Evolutionary conservation across 495 filamentous ascomycete species (phyloP), one percentile per base, ranked within the genome.

Genomic region (Lineolata rhizophorae): DNA sequence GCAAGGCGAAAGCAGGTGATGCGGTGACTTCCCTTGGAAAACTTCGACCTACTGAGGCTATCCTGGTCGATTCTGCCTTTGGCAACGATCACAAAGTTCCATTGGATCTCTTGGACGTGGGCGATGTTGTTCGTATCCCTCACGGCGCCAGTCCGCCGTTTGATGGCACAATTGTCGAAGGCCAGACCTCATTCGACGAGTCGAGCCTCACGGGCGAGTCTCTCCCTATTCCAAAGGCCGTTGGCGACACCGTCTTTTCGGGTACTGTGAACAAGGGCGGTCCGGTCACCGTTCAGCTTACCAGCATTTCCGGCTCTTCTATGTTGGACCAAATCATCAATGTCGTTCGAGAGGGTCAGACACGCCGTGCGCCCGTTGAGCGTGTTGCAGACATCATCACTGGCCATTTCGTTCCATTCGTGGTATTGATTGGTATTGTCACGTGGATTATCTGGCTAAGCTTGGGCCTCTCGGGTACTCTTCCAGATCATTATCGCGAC

Each of bases 301-400:
- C 75, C 0, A 70, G 72, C 9, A 54, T 72, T 13, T 63, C 68
- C 0, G 82, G 85, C 1, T 60, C 70, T 18, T 91, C 83, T 2
- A 82, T 95, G 77, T 60, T 95, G 19, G 85, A 95, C 47, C 70
- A 81, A 35, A 92, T 95, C 43, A 80, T 95, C 37, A 60, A 67
- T 14, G 77, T 82, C 17, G 81, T 95, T 8, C 73, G 85, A 2
- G 82, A 94, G 53, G 87, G 85, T 2, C 87, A 93, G 51, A 77
- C 77, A 11, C 70, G 69, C 42, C 71, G 77, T 25, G 85, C 87
- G 1, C 85, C 83, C 0, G 68, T 94, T 31, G 83, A 95, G 47
- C 61, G 76, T 29, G 58, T 87, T 11, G 85, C 84, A 2, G 84
- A 93, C 47, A 47, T 72, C 1, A 53, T 95, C 35, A 92, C 82